Evolutionary conservation across 331 rosid genomes (phyloP).

Genomic region (Stylosanthes scabra): DNA sequence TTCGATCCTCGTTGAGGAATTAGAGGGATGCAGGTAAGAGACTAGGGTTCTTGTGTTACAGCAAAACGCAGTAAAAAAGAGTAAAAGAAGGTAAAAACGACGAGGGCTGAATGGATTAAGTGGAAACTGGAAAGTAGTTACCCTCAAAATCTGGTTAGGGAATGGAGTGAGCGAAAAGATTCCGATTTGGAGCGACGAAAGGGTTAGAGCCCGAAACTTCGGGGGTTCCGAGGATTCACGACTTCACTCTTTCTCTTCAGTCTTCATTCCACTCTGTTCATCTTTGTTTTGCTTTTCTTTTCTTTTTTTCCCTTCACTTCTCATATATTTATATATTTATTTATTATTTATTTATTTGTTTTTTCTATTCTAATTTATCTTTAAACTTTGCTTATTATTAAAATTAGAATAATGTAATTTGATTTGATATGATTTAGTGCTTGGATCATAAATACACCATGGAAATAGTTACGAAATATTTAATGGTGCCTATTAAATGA

Average conservation of each 20-base stretch:
- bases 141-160: conserved; percentile 20
- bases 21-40: conserved; percentile 6
- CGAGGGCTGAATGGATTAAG: background rate
- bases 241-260: background rate
- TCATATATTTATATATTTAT: background rate
- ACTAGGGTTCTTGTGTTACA: conserved; percentile 49
- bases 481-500: background rate
- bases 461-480: background rate
- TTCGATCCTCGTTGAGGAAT: conserved; percentile 7
- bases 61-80: conserved; percentile 35
- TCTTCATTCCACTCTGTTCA: background rate
- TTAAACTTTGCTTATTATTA: too few relatives aligned
- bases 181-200: background rate
- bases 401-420: background rate
- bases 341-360: too few relatives aligned
- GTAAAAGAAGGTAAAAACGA: conserved; percentile 38
- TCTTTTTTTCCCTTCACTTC: background rate
- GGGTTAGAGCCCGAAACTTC: conserved; percentile 7
- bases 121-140: conserved; percentile 3
- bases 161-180: background rate
- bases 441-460: background rate
- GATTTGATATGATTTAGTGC: background rate
- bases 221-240: conserved; percentile 19
- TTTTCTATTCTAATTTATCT: too few relatives aligned
- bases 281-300: background rate